Percentiles rank a stretch among this genome's conserved stretches.
Evolutionary conservation across 2,329 filamentous ascomycete species (phyloP).

Genomic region (Dothistroma septosporum): DNA sequence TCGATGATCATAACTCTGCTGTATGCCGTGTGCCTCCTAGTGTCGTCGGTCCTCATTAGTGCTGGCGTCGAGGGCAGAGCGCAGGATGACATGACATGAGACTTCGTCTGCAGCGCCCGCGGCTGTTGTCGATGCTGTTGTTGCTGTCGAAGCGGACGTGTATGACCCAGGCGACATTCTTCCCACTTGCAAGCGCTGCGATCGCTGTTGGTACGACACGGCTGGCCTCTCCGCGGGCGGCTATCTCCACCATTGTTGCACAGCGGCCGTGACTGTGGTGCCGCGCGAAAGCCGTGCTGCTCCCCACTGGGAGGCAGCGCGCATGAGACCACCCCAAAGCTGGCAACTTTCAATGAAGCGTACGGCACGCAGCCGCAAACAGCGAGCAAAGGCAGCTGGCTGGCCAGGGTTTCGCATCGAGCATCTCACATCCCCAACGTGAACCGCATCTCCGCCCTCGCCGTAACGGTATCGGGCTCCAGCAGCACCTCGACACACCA

Average conservation of each 20-base stretch:
- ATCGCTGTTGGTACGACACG: not conserved
- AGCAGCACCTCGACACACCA: not conserved
- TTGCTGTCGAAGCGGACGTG: not conserved
- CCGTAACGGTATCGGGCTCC: not conserved
- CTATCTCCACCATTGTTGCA: not conserved
- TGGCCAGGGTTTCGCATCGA: constrained; percentile 28
- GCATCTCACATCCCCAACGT: constrained; percentile 29
- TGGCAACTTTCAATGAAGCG: constrained; percentile 3
- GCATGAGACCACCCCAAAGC: not conserved
- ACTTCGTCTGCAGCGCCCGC: not conserved
- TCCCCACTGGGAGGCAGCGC: not conserved
- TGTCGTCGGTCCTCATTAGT: not conserved
- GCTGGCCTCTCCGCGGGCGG: not conserved
- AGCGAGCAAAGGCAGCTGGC: constrained; percentile 10
- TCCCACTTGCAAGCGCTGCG: not conserved
- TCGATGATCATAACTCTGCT: not conserved
- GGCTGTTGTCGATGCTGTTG: not conserved
- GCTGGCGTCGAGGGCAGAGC: not conserved
- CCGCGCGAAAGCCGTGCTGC: not conserved
- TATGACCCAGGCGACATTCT: not conserved
- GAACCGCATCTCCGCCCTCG: constrained; percentile 11
- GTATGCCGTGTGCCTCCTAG: not conserved
- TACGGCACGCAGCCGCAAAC: constrained; percentile 2
- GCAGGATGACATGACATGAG: not conserved
- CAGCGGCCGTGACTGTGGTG: not conserved